Evolutionary conservation across 441 rosid species (phyloP).

Genomic region (Corymbia citriodora): DNA sequence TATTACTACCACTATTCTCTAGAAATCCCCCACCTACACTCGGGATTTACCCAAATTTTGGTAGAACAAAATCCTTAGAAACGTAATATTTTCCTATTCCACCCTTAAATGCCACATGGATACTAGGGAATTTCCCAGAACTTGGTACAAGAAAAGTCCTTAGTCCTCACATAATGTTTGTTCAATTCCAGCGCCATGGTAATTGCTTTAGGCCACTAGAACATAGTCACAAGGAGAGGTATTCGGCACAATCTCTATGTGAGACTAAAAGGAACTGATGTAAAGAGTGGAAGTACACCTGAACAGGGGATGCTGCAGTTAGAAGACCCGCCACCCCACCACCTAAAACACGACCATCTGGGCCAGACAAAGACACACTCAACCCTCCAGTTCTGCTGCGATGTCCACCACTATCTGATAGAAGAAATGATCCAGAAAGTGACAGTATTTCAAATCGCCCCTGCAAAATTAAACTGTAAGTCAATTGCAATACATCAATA

Average conservation of each 20-base stretch:
- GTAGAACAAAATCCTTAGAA: neutral
- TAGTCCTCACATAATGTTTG: neutral
- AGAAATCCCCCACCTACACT: neutral
- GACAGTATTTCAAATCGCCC: constrained; percentile 21
- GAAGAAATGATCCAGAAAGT: constrained; percentile 17
- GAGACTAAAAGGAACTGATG: neutral
- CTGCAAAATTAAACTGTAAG: neutral
- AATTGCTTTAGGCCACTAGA: neutral
- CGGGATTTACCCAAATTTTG: neutral
- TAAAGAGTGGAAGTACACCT: neutral
- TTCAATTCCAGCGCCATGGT: neutral
- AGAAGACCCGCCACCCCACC: constrained; percentile 21
- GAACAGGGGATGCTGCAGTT: constrained; percentile 18
- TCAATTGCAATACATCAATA: neutral
- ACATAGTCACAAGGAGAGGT: neutral
- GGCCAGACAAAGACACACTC: constrained; percentile 19
- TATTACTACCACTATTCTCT: neutral
- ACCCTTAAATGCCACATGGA: neutral
- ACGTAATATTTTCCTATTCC: neutral
- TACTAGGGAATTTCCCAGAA: neutral
- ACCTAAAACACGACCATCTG: constrained; percentile 22
- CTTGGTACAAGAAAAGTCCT: neutral
- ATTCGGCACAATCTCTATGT: neutral
- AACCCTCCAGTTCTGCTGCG: constrained; percentile 24
- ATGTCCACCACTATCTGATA: constrained; percentile 19